phyloP scores from a whole-genome alignment of 352 stramenopile species.

The Phytophthora fragariaefolia region DNA sequence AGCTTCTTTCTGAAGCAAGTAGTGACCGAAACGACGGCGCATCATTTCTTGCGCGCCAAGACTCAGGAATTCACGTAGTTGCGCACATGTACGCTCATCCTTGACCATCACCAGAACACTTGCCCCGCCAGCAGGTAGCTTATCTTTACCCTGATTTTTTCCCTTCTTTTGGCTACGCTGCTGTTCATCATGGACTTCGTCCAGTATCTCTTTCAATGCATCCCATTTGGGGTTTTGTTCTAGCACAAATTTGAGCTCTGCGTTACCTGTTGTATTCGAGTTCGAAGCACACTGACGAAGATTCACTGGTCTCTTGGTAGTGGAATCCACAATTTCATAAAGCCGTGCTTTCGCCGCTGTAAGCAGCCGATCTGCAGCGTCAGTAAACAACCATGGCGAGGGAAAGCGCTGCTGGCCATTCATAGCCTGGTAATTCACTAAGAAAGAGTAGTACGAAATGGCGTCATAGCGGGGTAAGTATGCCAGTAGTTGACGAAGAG shows the following conservation, averaged over 20 bases:
- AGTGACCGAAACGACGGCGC: slow-evolving; percentile 81
- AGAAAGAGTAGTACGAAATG: slow-evolving; percentile 96
- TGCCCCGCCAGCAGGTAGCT: slow-evolving; percentile 44
- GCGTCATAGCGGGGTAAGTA: slow-evolving; percentile 96
- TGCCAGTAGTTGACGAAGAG: slow-evolving; percentile 87
- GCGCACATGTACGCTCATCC: slow-evolving; percentile 87
- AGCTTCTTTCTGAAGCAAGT: slow-evolving; percentile 76
- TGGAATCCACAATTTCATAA: slow-evolving; percentile 83
- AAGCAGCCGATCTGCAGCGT: slow-evolving; percentile 94
- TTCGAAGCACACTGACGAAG: slow-evolving; percentile 25
- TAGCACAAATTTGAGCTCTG: slow-evolving; percentile 67
- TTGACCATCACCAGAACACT: slow-evolving; percentile 87
- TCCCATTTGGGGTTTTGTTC: slow-evolving; percentile 97
- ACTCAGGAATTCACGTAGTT: slow-evolving; percentile 85
- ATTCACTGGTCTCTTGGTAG: slow-evolving; percentile 54
- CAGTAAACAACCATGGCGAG: slow-evolving; percentile 95
- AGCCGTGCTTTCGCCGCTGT: slow-evolving; percentile 93
- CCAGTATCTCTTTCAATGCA: slow-evolving; percentile 91
- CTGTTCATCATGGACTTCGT: slow-evolving; percentile 86
- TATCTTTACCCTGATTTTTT: slow-evolving; percentile 31
- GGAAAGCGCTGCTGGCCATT: slow-evolving; percentile 81
- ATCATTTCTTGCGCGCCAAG: slow-evolving; percentile 87
- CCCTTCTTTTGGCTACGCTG: slow-evolving; percentile 24
- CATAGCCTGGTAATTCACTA: slow-evolving; percentile 93
- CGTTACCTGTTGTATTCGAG: slow-evolving; percentile 28